phyloP scores from a whole-genome alignment of 306 rosid genomes.

The Trichosanthes cucumerina region DNA sequence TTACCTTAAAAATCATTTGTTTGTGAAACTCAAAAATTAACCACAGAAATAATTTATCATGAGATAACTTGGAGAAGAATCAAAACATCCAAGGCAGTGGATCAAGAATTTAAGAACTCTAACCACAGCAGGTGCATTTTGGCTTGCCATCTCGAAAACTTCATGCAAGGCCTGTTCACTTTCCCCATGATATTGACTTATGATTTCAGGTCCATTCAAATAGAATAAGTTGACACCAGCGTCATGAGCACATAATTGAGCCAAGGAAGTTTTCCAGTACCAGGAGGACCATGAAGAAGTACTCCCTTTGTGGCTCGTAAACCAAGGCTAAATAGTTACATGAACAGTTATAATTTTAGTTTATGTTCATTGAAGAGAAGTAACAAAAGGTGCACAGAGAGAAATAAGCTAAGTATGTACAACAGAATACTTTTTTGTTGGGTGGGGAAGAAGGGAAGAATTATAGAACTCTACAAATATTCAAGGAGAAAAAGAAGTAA shows the following conservation, averaged over 20 bases:
- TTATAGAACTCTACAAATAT: background rate
- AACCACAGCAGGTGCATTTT: slow-evolving; percentile 88
- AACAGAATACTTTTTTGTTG: background rate
- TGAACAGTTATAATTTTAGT: slow-evolving; percentile 8
- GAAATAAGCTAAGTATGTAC: background rate
- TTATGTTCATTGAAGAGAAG: background rate
- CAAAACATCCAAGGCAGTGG: background rate
- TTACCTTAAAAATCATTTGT: background rate
- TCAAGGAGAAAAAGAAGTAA: background rate
- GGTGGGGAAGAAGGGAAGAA: background rate
- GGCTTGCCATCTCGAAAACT: slow-evolving; percentile 59
- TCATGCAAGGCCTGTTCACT: slow-evolving; percentile 63
- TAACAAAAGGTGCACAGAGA: background rate
- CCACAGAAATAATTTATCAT: background rate
- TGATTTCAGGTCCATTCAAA: slow-evolving; percentile 77
- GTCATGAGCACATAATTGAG: slow-evolving; percentile 56
- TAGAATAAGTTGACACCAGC: slow-evolving; percentile 60
- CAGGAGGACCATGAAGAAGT: slow-evolving; percentile 94
- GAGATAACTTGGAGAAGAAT: background rate
- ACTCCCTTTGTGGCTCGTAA: slow-evolving; percentile 72
- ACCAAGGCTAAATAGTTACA: slow-evolving; percentile 48
- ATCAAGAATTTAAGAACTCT: slow-evolving; percentile 25
- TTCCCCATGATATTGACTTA: slow-evolving; percentile 70
- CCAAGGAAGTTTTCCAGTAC: slow-evolving; percentile 91
- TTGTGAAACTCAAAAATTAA: background rate